Evolutionary conservation across 495 filamentous ascomycete genomes (phyloP), one percentile per base, ranked within the genome.

Genomic region (Tuber umbilicatum): DNA sequence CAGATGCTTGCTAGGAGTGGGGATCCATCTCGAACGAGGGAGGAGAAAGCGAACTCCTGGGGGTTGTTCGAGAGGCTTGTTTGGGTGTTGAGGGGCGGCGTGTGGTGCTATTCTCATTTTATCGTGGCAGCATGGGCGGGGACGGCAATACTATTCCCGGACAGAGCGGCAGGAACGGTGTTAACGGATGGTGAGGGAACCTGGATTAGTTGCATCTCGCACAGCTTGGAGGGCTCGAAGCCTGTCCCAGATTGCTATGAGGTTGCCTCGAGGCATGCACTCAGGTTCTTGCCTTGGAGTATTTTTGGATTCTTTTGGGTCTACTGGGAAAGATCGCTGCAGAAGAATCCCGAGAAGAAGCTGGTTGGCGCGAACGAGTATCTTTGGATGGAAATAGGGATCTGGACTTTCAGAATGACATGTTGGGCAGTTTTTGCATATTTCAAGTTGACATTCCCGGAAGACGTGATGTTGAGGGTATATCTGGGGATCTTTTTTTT

Each of bases 1-100:
- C 79, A 81, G 55, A 81, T 81, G 79, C 60, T 81, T 16, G 79
- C 79, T 3, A 43, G 78, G 40, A 81, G 73, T 31, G 71, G 79
- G n/a, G 68, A 75, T 35, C 68, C 69, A 23, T 38, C 39, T 71
- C 31, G 47, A 14, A 23, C 73, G 2, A n/a, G 39, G 64, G 67
- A 76, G 47, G 73, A 68, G 21, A 70, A 67, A 2, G 70, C 70
- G 17, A 70, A 64, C 17, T 68, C 64, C 6, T 39, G 69, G 16
- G 68, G 69, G 27, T 39, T 70, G 21, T 40, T 81, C 12, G 75
- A 73, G 73, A 70, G 37, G 27, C 73, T 21, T 2, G 75, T 75
- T 35, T 81, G 79, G 79, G 60, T 70, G 73, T 19, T 78, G 5
- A 68, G 79, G n/a, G 79, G 79, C 9, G 75, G 47, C 7, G 75